Base-by-base conservation (phyloP, 805 yeast genomes). In the Clavispora santaluciae region DNA sequence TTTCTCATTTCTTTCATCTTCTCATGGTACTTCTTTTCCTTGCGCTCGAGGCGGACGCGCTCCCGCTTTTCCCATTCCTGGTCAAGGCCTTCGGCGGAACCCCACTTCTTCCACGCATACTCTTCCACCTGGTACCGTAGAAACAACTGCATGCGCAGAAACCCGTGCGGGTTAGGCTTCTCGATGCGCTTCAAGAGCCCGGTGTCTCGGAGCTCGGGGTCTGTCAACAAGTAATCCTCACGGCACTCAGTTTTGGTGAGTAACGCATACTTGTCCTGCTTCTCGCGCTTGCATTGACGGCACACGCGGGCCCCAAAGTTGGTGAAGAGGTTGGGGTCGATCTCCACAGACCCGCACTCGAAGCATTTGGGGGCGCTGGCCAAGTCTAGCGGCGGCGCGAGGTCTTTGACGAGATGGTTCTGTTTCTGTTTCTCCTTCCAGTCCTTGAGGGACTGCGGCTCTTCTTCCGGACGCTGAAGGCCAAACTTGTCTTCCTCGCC, bases 231-330 rank as follows among this genome's bases (percentile, higher is more conserved):
- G 59, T 93, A 93, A 64, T 93, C 99, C 51, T 86, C 91, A 30
- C 81, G 77, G 60, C 96, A 89, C 63, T 93, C 99, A 0, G 99
- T 93, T 63, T 93, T 93, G 6, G 99, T 93, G 38, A 93, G 64
- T 16, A 93, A 62, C 0, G 98, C 78, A 59, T 91, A 93, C 55
- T 93, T 93, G 29, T 93, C 96, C 0, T 96, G 96, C 17, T 65
- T 63, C 43, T 73, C 72, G 51, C 78, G 78, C 24, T 78, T 79
- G 61, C 99, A 93, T 38, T 74, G 69, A 38, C 83, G 76, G 60
- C 99, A 93, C 7, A 90, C 96, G 11, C 86, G 70, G 1, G 64
- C 63, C 13, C 72, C 68, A 65, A 90, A 93, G n/a, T 79, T 78
- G 9, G 82, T 75, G 53, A 66, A 76, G 30, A 88, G 56, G 39